phyloP scores from a whole-genome alignment of 495 filamentous ascomycete genomes.

The Penicillium angulare region DNA sequence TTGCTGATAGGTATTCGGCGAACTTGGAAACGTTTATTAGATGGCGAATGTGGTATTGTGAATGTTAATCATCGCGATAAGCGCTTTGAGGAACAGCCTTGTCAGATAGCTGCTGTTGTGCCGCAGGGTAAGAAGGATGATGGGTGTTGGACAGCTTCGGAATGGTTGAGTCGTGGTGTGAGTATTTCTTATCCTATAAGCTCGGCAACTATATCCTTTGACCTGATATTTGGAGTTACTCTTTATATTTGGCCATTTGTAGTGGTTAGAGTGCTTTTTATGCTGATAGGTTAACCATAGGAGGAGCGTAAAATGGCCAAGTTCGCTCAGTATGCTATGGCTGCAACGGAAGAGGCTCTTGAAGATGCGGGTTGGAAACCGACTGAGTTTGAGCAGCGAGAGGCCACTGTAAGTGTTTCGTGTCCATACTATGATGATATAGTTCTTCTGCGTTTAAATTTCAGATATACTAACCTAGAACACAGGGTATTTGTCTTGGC shows the following conservation, averaged over 20 bases:
- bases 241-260: too few species aligned
- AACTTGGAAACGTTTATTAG: conserved; percentile 79
- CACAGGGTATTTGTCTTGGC: conserved; percentile 82
- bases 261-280: neutral
- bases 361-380: conserved; percentile 81
- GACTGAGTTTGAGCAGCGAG: conserved; percentile 54
- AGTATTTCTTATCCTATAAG: neutral
- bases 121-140: conserved; percentile 56
- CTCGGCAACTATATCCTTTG: too few species aligned
- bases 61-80: conserved; percentile 60
- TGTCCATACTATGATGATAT: too few species aligned
- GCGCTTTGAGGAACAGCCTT: conserved; percentile 68
- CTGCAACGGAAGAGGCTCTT: conserved; percentile 83
- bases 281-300: conserved; percentile 31
- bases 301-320: conserved; percentile 84
- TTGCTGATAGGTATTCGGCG: conserved; percentile 58
- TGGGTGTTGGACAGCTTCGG: conserved; percentile 68
- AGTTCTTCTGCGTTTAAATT: too few species aligned
- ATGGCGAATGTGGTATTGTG: conserved; percentile 74
- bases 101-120: conserved; percentile 80
- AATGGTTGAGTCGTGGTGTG: conserved; percentile 69
- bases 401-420: conserved; percentile 67
- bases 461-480: conserved; percentile 5
- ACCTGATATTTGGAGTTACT: too few species aligned
- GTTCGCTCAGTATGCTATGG: conserved; percentile 90